phyloP scores from a whole-genome alignment of 306 rosid genomes.

The Vicia faba region DNA sequence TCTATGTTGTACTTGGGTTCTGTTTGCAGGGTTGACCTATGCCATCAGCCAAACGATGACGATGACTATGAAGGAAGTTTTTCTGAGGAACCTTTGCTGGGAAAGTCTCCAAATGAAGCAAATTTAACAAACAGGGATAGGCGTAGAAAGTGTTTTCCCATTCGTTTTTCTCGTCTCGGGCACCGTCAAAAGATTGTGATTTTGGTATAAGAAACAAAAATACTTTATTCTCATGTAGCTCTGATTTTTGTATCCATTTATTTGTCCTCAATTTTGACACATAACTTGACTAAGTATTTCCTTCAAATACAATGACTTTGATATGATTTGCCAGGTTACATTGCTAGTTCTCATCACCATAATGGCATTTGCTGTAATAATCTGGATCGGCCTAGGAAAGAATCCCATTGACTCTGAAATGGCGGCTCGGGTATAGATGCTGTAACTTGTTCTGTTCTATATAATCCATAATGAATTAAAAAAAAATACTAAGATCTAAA shows the following conservation, averaged over 20 bases:
- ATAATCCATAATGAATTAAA: slow-evolving; percentile 1
- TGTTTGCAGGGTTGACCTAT: slow-evolving; percentile 85
- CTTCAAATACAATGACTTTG: slow-evolving; percentile 34
- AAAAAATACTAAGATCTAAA: slow-evolving; percentile 6
- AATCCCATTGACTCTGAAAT: slow-evolving; percentile 70
- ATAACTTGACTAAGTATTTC: slow-evolving; percentile 16
- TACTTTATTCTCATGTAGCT: slow-evolving; percentile 31
- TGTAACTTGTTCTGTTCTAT: slow-evolving; percentile 28
- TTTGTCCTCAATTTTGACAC: slow-evolving; percentile 25
- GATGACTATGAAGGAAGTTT: slow-evolving; percentile 80
- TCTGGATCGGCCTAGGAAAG: slow-evolving; percentile 78
- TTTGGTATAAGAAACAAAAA: slow-evolving; percentile 57
- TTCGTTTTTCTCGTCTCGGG: slow-evolving; percentile 66
- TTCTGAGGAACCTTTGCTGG: slow-evolving; percentile 65
- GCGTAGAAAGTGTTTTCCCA: slow-evolving; percentile 72
- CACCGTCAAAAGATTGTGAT: slow-evolving; percentile 80
- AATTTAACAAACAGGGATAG: slow-evolving; percentile 48
- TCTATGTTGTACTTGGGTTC: slow-evolving; percentile 31
- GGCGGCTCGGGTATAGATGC: slow-evolving; percentile 69
- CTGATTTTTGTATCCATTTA: slow-evolving; percentile 7
- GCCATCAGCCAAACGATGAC: slow-evolving; percentile 93
- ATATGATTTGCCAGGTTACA: slow-evolving; percentile 62
- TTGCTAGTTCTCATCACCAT: slow-evolving; percentile 54
- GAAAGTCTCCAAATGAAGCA: slow-evolving; percentile 53
- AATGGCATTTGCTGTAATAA: slow-evolving; percentile 70